Conservation (phyloP, 2,329 filamentous ascomycete genomes). For the Colletotrichum lindemuthianum region DNA sequence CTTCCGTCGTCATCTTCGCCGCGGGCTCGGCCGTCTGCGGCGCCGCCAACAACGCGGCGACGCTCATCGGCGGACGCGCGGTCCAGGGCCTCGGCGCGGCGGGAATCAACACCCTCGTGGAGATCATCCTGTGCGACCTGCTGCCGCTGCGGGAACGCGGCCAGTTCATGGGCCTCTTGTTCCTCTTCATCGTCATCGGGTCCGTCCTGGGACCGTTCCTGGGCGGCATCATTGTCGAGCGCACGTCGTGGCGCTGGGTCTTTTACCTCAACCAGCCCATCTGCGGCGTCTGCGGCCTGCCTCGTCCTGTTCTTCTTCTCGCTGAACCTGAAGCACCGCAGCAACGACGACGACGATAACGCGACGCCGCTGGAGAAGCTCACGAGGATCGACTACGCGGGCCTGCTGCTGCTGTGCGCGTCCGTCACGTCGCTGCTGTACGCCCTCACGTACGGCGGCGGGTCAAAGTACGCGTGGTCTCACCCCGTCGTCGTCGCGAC, state of each 20-base stretch:
- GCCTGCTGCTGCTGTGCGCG: slow-evolving; percentile 48
- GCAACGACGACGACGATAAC: background rate
- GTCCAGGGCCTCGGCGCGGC: slow-evolving; percentile 53
- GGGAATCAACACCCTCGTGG: slow-evolving; percentile 37
- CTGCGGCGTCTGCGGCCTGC: slow-evolving; percentile 37
- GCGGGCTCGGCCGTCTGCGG: slow-evolving; percentile 40
- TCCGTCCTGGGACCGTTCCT: slow-evolving; percentile 47
- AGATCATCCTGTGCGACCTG: slow-evolving; percentile 52
- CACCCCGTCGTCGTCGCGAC: slow-evolving; percentile 55
- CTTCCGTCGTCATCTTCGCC: slow-evolving; percentile 37
- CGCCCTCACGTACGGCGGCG: slow-evolving; percentile 56
- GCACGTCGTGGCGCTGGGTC: slow-evolving; percentile 52
- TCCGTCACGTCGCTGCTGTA: slow-evolving; percentile 46
- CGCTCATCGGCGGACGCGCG: slow-evolving; percentile 54
- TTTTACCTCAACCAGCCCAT: slow-evolving; percentile 55
- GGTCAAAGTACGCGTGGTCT: slow-evolving; percentile 74
- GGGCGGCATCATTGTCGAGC: slow-evolving; percentile 41
- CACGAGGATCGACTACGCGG: slow-evolving; percentile 50
- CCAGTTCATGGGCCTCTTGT: slow-evolving; percentile 48
- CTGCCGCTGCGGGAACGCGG: slow-evolving; percentile 58
- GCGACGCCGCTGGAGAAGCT: background rate
- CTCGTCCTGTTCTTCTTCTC: slow-evolving; percentile 38
- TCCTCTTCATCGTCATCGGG: slow-evolving; percentile 46
- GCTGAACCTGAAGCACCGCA: too few relatives aligned
- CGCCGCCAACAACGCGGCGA: slow-evolving; percentile 37